Percentiles rank a stretch among this genome's conserved stretches.
Conservation (phyloP, 345 rosid genomes). For the Tarenaya hassleriana region DNA sequence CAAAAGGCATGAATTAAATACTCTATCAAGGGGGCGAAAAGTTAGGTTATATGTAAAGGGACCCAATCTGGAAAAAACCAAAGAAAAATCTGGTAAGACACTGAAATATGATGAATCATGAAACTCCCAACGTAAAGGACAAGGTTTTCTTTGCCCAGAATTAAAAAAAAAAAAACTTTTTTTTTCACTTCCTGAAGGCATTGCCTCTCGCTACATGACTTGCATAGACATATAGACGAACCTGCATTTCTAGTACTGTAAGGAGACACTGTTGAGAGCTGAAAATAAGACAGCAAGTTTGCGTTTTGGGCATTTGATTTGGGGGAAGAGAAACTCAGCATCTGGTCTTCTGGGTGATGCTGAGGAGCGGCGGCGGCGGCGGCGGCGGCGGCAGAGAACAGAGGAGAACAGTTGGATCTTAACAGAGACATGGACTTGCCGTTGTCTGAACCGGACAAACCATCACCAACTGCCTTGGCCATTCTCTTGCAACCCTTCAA, state of each 20-base stretch:
- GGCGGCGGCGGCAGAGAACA: conserved; percentile 21
- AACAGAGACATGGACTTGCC: conserved; percentile 24
- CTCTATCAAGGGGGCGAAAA: too few species aligned
- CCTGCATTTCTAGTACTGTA: conserved; percentile 33
- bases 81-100: too few species aligned
- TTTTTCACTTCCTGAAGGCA: too few species aligned
- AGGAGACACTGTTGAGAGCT: conserved; percentile 35
- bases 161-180: too few species aligned
- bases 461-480: conserved; percentile 29
- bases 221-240: conserved; percentile 5
- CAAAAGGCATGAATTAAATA: too few species aligned
- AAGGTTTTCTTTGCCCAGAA: too few species aligned
- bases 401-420: conserved; percentile 33
- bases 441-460: conserved; percentile 32
- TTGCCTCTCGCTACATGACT: too few species aligned
- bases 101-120: too few species aligned
- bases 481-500: conserved; percentile 45
- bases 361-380: conserved; percentile 7
- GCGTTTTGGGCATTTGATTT: conserved; percentile 34
- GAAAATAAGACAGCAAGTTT: conserved; percentile 35
- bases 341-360: conserved; percentile 40
- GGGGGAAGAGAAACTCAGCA: conserved; percentile 57
- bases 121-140: too few species aligned
- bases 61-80: too few species aligned
- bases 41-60: too few species aligned